These are phyloP conservation scores for Metschnikowia orientalis DNA, from an alignment of 805 yeast genomes.

Conservation along the genomic window DNA sequence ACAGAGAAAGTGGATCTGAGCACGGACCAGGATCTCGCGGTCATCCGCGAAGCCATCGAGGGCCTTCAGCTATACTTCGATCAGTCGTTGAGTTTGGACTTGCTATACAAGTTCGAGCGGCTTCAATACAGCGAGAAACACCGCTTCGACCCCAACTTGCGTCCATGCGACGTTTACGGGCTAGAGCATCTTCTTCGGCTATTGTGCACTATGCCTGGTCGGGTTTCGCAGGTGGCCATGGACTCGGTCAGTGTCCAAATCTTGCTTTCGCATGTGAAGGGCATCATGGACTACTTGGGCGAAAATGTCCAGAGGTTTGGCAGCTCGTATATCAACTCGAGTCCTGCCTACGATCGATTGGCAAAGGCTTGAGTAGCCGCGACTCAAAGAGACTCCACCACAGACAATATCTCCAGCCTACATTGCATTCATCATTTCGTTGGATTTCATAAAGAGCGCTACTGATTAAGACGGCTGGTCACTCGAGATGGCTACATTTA, in stretches of 20 bases:
- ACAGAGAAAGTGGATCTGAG: conserved; percentile 17
- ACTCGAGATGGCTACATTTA: too few relatives aligned
- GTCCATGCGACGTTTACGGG: conserved; percentile 48
- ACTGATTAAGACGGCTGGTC: too few relatives aligned
- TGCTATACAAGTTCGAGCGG: conserved; percentile 74
- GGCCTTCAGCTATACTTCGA: conserved; percentile 77
- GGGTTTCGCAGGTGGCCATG: conserved; percentile 76
- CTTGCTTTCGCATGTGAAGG: conserved; percentile 52
- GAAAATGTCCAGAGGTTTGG: conserved; percentile 33
- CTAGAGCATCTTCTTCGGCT: conserved; percentile 77
- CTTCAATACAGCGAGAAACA: conserved; percentile 54
- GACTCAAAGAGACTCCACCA: too few relatives aligned
- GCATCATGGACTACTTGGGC: conserved; percentile 49
- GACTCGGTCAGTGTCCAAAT: conserved; percentile 65
- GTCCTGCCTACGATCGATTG: conserved; percentile 38
- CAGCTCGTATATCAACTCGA: conserved; percentile 35
- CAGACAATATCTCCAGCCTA: too few relatives aligned
- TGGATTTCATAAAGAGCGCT: too few relatives aligned
- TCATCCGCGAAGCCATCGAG: conserved; percentile 59
- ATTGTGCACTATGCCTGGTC: conserved; percentile 73
- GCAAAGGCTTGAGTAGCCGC: conserved; percentile 10
- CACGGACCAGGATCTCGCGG: conserved; percentile 6
- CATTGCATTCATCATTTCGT: too few relatives aligned
- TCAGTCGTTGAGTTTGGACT: conserved; percentile 59
- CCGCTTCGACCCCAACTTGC: conserved; percentile 1